Conservation (phyloP, 306 rosid species). For the Hippophae rhamnoides region DNA sequence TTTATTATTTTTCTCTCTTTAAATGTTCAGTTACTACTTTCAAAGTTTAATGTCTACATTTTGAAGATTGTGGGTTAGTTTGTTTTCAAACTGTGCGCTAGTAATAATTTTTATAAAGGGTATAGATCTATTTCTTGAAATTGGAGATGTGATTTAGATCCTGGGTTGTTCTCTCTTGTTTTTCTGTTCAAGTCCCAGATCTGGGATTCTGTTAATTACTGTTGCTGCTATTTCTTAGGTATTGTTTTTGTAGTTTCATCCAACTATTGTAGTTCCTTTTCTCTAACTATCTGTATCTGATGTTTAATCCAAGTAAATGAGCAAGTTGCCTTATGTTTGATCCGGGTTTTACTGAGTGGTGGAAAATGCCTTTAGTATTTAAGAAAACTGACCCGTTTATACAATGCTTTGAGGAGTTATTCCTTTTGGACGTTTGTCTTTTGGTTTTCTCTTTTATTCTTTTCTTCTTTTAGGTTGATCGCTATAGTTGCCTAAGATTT, state of each 20-base stretch:
- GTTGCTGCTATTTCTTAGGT: background rate
- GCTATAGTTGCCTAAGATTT: no score
- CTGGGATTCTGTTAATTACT: constrained; percentile 32
- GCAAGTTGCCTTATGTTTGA: no score
- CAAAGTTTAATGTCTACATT: constrained; percentile 15
- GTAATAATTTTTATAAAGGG: background rate
- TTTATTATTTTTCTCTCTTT: constrained; percentile 15
- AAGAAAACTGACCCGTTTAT: background rate
- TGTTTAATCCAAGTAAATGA: no score
- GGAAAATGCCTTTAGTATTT: background rate
- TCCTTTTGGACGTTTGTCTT: constrained; percentile 12
- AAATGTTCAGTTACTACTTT: constrained; percentile 4
- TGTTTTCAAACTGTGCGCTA: background rate
- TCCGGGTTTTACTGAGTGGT: no score
- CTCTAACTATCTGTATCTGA: no score
- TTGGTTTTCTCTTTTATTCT: background rate
- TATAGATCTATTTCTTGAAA: background rate
- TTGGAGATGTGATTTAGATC: constrained; percentile 26
- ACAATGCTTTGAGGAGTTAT: background rate
- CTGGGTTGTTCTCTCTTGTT: constrained; percentile 12
- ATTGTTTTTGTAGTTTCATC: constrained; percentile 11
- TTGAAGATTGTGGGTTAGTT: constrained; percentile 27
- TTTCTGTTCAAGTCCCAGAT: constrained; percentile 35
- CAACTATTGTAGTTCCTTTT: no score
- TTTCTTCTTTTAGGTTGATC: no score